Base-by-base conservation (phyloP, 768 basidiomycete genomes). In the Boletus vermiculosoides region DNA sequence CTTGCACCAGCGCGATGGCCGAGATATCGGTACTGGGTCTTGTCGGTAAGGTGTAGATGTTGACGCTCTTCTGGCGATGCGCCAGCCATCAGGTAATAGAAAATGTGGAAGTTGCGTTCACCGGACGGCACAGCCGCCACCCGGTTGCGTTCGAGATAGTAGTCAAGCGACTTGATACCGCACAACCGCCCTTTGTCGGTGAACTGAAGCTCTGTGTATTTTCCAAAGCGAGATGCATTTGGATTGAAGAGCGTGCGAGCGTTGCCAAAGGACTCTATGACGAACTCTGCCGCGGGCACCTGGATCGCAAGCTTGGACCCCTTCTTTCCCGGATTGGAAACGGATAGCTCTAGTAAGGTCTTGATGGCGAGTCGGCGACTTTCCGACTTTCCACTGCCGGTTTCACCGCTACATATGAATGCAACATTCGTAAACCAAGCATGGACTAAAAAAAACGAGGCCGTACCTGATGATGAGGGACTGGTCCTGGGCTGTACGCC, bases 171-270 rank as follows among this genome's bases (percentile, higher is more conserved):
- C 73, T 98, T 98, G 69, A 93, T 78, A 59, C 97, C 97, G 45
- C 80, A 86, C 0, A 98, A 75, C 4, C 94, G 82, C 8, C 95
- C 95, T 22, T 90, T 87, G 34, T 98, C 94, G 51, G 84, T 91
- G 76, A 98, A 98, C 73, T 98, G 97, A 0, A 99, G 82, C 68
- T 99, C 97, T 45, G 94, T 97, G 72, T 99, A 99, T 71, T 96
- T 94, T 54, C 96, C 97, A 69, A 96, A 97, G 47, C 94, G 88
- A 31, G 97, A 98, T 15, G 96, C 95, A 66, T 97, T 97, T 46
- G 92, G 83, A 68, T 98, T 97, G 76, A 92, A 88, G 54, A 93
- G 83, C 1, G 93, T 93, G 57, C 92, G 88, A 20, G 95, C 92
- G 64, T 91, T 90, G 16, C 96, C 96, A 68, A 98, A 98, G 1